Conservation (phyloP, 257 asterid species). For the Jasminum sambac region DNA sequence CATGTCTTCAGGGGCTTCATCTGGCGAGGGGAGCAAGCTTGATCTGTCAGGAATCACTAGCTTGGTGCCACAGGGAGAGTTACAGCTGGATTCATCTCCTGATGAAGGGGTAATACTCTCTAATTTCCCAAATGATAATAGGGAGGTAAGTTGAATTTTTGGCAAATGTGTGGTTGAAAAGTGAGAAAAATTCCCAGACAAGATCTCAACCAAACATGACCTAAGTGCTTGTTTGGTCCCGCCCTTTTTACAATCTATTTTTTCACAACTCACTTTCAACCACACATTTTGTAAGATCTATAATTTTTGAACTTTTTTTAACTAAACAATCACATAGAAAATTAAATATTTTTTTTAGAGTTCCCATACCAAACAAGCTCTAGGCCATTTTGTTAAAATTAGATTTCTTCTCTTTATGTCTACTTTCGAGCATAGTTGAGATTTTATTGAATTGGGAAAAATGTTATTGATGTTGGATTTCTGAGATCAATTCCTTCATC, state of each 20-base stretch:
- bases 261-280: too few species aligned
- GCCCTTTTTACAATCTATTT: too few species aligned
- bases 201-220: too few species aligned
- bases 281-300: too few species aligned
- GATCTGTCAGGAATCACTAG: conserved; percentile 38
- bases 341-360: too few species aligned
- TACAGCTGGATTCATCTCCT: conserved; percentile 25
- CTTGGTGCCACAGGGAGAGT: conserved; percentile 28
- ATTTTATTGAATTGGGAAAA: neutral
- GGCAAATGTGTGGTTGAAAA: too few species aligned
- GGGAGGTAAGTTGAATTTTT: too few species aligned
- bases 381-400: neutral
- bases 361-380: too few species aligned
- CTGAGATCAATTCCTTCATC: neutral
- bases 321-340: too few species aligned
- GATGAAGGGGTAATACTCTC: conserved; percentile 25
- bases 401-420: neutral
- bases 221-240: too few species aligned
- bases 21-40: conserved; percentile 27
- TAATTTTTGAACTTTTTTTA: too few species aligned
- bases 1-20: conserved; percentile 22
- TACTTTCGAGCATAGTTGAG: neutral
- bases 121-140: neutral
- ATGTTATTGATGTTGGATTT: neutral
- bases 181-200: too few species aligned